A percentile compares a stretch with the other conserved stretches of the same genome.
These are phyloP conservation scores for Metschnikowia proteae DNA, from an alignment of 805 yeast species.

Conservation along the genomic window DNA sequence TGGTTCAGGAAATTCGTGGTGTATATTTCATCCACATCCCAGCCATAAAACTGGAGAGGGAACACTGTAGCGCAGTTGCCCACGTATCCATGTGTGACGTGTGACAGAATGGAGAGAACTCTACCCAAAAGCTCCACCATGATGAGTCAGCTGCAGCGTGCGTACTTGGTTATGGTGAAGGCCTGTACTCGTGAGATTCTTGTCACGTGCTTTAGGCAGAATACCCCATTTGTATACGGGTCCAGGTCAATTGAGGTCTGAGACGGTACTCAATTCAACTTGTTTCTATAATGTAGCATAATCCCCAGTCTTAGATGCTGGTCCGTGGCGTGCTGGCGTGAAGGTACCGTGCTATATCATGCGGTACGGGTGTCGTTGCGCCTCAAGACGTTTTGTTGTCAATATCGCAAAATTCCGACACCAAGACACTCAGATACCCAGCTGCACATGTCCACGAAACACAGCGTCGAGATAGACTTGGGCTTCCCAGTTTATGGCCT, in stretches of 20 bases:
- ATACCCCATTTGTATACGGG: background rate
- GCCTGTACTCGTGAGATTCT: conserved; percentile 2
- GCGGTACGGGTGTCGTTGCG: conserved; percentile 6
- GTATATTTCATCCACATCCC: conserved; percentile 20
- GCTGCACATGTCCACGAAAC: conserved; percentile 14
- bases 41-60: conserved; percentile 17
- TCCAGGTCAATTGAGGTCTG: no score
- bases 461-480: conserved; percentile 35
- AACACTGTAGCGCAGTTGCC: conserved; percentile 19
- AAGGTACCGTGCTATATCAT: background rate
- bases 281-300: no score
- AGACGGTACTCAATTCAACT: background rate
- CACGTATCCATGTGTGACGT: conserved; percentile 20
- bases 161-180: background rate
- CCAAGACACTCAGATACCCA: conserved; percentile 1
- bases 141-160: background rate
- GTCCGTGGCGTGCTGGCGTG: background rate
- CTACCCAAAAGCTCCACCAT: conserved; percentile 4
- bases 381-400: conserved; percentile 3
- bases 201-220: conserved; percentile 1
- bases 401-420: conserved; percentile 1
- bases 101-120: conserved; percentile 19
- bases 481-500: conserved; percentile 85
- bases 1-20: conserved; percentile 21
- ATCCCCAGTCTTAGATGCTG: background rate